Evolutionary conservation across 2,329 filamentous ascomycete species (phyloP).

Genomic region (Aspergillus sp.): DNA sequence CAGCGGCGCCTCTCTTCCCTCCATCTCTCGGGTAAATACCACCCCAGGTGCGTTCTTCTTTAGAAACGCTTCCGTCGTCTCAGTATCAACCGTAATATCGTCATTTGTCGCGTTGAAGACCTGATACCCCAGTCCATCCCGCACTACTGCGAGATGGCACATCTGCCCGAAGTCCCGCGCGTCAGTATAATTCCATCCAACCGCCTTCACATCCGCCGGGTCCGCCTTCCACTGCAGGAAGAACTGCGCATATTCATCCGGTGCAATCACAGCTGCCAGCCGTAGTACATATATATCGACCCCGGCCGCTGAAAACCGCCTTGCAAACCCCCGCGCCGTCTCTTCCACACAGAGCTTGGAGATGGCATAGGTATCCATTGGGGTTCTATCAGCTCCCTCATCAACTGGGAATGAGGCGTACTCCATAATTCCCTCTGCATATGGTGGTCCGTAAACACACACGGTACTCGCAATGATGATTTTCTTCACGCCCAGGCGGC

Average conservation of each 20-base stretch:
- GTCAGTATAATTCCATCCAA: conserved; percentile 65
- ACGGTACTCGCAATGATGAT: conserved; percentile 58
- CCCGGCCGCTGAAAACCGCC: conserved; percentile 43
- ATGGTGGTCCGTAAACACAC: conserved; percentile 24
- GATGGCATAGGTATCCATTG: conserved; percentile 63
- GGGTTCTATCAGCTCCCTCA: conserved; percentile 59
- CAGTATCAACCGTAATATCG: conserved; percentile 41
- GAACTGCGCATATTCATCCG: conserved; percentile 55
- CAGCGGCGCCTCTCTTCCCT: conserved; percentile 59
- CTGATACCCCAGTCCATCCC: conserved; percentile 57
- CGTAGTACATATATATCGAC: conserved; percentile 61
- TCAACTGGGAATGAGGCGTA: conserved; percentile 60
- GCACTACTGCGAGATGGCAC: conserved; percentile 55
- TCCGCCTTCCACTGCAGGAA: conserved; percentile 54
- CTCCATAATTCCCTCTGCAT: conserved; percentile 58
- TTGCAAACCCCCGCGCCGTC: conserved; percentile 57
- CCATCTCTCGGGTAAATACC: conserved; percentile 57
- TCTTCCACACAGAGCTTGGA: conserved; percentile 61
- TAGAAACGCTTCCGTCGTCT: no score
- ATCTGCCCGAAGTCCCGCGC: conserved; percentile 61
- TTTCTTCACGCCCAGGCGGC: conserved; percentile 61
- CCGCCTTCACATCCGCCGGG: conserved; percentile 53
- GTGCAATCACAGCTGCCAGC: conserved; percentile 63
- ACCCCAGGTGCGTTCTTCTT: conserved; percentile 52
- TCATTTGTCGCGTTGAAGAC: conserved; percentile 64